Base-by-base conservation (phyloP, 768 basidiomycete genomes). In the Rhodotorula graminis region DNA sequence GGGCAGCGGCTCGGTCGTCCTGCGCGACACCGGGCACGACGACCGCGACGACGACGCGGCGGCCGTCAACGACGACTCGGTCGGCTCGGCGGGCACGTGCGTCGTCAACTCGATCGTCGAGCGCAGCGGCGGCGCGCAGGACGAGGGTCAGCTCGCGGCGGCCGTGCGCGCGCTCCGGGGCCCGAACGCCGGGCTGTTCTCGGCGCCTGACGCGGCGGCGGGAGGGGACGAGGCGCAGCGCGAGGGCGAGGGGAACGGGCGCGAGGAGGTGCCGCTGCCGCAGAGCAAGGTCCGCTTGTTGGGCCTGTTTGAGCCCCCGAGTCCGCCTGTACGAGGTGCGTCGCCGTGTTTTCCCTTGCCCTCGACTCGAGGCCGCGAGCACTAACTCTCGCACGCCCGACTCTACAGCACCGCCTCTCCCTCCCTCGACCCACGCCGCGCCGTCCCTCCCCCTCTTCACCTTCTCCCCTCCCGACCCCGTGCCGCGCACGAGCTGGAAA, bases 111-210 rank as follows among this genome's bases (percentile, higher is more conserved):
- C 69, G 49, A 18, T 61, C 46, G 46, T 60, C 16, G 61, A 23
- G 19, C 60, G 55, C 5, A 31, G 27, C 19, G 57, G 49, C 3
- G 18, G 56, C 16, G 11, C 37, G 61, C 42, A 37, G 57, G 58
- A 59, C 40, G 37, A 61, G 2, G 60, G 37, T 14, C 74, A 75
- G 67, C 61, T 75, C 8, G 56, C 46, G 27, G 74, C 74, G 15
- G 74, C 74, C 3, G 64, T 70, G 23, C 50, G 61, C 44, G 74
- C 74, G n/a, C 49, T 75, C 29, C 42, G 40, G 29, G 70, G 74
- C 0, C 70, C 74, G 12, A 60, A 44, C 7, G 70, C 50, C 8
- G 74, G 74, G 29, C 37, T 75, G 3, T 60, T 68, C 40, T 68
- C 44, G 0, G 14, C 52, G 2, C 46, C 40, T 2, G 67, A n/a